These are phyloP conservation scores for Penicillium salamii DNA, from an alignment of 495 filamentous ascomycete genomes.

Conservation along the genomic window DNA sequence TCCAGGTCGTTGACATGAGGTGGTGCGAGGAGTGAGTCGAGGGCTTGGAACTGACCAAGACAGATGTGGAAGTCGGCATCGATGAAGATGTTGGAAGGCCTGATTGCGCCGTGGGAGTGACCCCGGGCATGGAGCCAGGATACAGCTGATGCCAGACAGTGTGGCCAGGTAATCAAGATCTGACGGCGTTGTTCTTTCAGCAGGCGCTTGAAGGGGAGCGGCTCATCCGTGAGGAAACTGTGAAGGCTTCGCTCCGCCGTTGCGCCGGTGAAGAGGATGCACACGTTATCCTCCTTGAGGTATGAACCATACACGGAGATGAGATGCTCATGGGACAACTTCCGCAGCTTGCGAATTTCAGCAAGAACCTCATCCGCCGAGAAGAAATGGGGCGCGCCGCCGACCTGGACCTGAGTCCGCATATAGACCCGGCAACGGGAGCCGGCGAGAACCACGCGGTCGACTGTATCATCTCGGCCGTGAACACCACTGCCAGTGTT, in stretches of 20 bases:
- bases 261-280: conserved; percentile 70
- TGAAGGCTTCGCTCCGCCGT: conserved; percentile 70
- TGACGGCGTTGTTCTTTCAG: conserved; percentile 67
- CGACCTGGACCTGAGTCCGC: conserved; percentile 69
- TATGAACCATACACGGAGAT: conserved; percentile 82
- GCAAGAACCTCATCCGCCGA: conserved; percentile 64
- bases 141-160: conserved; percentile 77
- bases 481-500: conserved; percentile 42
- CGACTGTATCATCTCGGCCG: conserved; percentile 51
- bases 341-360: conserved; percentile 61
- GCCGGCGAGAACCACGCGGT: conserved; percentile 61
- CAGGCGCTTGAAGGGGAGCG: conserved; percentile 64
- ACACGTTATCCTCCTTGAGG: conserved; percentile 66
- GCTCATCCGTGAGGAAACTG: conserved; percentile 68
- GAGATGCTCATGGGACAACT: conserved; percentile 74
- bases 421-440: conserved; percentile 51
- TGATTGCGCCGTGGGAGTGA: conserved; percentile 74
- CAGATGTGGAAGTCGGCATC: conserved; percentile 68
- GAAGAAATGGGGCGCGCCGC: conserved; percentile 54
- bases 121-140: conserved; percentile 73
- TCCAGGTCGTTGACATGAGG: conserved; percentile 66
- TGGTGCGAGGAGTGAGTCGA: conserved; percentile 54
- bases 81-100: conserved; percentile 78
- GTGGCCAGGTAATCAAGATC: conserved; percentile 78
- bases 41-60: conserved; percentile 67